Percentiles rank a stretch among this genome's conserved stretches.
Evolutionary conservation across 805 yeast genomes (phyloP).

Genomic region (Cyberlindnera americana): DNA sequence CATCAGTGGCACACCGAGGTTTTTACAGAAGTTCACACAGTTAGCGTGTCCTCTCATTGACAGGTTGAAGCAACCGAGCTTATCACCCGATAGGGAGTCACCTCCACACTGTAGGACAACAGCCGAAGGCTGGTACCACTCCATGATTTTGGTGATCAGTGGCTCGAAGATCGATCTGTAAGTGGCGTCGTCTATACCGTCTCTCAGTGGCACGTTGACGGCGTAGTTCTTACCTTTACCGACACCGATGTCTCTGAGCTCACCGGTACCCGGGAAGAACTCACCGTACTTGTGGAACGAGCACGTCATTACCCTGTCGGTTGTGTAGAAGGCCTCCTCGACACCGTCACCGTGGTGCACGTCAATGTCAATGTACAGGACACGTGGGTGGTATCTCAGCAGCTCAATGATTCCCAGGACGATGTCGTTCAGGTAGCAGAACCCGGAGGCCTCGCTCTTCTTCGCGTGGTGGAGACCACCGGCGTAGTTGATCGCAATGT

Average conservation of each 20-base stretch:
- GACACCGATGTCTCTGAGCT: constrained; percentile 77
- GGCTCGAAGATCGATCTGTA: constrained; percentile 86
- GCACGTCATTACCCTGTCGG: constrained; percentile 87
- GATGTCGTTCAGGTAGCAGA: constrained; percentile 87
- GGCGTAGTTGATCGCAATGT: constrained; percentile 89
- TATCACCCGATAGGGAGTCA: constrained; percentile 92
- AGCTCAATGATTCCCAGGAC: constrained; percentile 80
- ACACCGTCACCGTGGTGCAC: constrained; percentile 96
- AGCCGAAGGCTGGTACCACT: constrained; percentile 92
- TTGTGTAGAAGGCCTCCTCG: constrained; percentile 88
- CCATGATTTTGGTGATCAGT: constrained; percentile 68
- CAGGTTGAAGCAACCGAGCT: constrained; percentile 92
- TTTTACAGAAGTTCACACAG: constrained; percentile 83
- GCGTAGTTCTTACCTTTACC: constrained; percentile 81
- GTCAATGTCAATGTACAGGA: constrained; percentile 83
- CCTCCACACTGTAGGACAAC: constrained; percentile 99
- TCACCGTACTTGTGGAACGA: constrained; percentile 92
- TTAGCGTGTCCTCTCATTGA: constrained; percentile 95
- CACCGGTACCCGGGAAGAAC: constrained; percentile 93
- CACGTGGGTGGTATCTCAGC: constrained; percentile 79
- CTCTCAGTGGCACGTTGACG: constrained; percentile 82
- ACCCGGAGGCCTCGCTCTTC: constrained; percentile 85
- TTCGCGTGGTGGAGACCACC: constrained; percentile 95
- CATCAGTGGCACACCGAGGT: constrained; percentile 85
- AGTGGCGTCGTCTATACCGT: constrained; percentile 88